Evolutionary conservation across 176 grass and related monocot genomes (phyloP).

Genomic region (Pontederia paniculata): DNA sequence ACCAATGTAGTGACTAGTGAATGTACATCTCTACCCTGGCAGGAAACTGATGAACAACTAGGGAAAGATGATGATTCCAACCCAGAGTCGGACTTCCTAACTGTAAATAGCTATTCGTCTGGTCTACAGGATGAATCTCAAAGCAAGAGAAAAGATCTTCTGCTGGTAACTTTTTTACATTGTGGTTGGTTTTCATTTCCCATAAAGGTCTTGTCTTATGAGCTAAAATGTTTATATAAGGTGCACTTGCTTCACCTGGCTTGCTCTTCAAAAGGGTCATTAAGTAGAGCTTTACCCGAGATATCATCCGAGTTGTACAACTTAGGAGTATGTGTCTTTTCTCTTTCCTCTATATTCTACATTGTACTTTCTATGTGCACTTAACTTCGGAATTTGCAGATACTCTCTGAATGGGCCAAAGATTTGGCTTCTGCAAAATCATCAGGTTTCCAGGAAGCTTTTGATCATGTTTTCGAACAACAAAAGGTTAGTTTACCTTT

Average conservation of each 20-base stretch:
- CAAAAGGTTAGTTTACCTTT: constrained; percentile 33
- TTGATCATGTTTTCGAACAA: constrained; percentile 51
- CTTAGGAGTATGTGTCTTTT: constrained; percentile 48
- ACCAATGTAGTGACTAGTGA: background rate
- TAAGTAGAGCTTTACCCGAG: constrained; percentile 57
- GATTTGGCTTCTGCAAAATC: constrained; percentile 65
- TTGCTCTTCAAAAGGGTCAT: constrained; percentile 65
- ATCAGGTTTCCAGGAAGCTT: constrained; percentile 48
- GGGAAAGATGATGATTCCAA: constrained; percentile 28
- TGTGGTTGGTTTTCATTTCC: background rate
- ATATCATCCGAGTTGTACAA: constrained; percentile 70
- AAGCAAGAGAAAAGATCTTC: constrained; percentile 73
- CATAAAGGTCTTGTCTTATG: constrained; percentile 13
- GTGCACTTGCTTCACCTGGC: constrained; percentile 73
- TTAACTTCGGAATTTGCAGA: constrained; percentile 29
- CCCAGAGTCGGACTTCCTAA: constrained; percentile 33
- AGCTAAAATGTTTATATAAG: constrained; percentile 34
- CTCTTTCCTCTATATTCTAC: constrained; percentile 3
- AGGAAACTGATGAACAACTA: constrained; percentile 29
- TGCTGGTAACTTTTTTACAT: constrained; percentile 41
- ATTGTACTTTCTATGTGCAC: constrained; percentile 14
- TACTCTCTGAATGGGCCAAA: constrained; percentile 88
- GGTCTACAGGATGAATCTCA: constrained; percentile 31
- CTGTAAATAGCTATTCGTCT: constrained; percentile 40
- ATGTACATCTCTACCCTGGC: constrained; percentile 23